Percentiles rank a stretch among this genome's conserved stretches.
phyloP scores from a whole-genome alignment of 352 stramenopile species.

The Globisporangium heterothallicum region DNA sequence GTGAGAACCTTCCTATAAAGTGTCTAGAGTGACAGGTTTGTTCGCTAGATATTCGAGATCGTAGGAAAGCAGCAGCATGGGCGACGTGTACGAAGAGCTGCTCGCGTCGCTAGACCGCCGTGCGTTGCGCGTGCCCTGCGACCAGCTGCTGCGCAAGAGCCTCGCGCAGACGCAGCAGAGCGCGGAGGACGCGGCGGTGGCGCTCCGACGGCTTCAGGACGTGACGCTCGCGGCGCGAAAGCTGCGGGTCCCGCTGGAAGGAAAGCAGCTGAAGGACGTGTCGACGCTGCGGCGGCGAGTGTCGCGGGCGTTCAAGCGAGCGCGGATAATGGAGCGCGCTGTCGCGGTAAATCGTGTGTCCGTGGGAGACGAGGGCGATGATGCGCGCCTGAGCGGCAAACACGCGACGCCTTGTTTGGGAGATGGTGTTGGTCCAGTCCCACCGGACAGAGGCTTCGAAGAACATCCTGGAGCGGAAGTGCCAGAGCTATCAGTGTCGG shows the following conservation, averaged over 20 bases:
- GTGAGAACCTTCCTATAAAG: no score
- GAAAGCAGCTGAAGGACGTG: neutral
- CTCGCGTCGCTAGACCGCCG: neutral
- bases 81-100: constrained; percentile 5
- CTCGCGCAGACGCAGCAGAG: neutral
- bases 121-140: constrained; percentile 1
- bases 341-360: no score
- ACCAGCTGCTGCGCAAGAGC: neutral
- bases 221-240: constrained; percentile 5
- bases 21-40: no score
- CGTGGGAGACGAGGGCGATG: neutral
- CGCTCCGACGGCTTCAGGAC: constrained; percentile 3
- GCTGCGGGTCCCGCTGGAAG: neutral
- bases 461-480: no score
- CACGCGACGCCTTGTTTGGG: no score
- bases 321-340: neutral
- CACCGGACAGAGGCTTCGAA: no score
- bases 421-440: no score
- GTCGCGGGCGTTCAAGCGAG: neutral
- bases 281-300: neutral
- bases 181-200: neutral
- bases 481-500: no score
- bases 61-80: no score
- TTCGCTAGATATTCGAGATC: no score
- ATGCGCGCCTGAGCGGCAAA: no score